These are phyloP conservation scores for Simmondsia chinensis DNA, from an alignment of 148 eudicot genomes.

Conservation along the genomic window DNA sequence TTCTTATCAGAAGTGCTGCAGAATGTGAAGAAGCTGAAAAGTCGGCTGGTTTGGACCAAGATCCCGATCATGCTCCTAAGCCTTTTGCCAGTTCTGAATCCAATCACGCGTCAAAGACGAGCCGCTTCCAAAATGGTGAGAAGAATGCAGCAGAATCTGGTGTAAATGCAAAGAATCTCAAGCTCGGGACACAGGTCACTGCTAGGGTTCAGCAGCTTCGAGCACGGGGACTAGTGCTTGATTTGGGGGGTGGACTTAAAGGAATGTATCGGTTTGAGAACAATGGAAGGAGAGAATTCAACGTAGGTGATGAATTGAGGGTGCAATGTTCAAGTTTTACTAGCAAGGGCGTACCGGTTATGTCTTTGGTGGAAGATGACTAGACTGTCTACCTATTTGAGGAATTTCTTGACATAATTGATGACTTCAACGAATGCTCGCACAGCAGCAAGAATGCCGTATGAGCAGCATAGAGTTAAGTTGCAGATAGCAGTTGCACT, in stretches of 20 bases:
- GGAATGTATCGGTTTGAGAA: slow-evolving; percentile 85
- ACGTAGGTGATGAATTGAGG: slow-evolving; percentile 52
- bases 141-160: slow-evolving; percentile 10
- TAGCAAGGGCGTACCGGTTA: slow-evolving; percentile 70
- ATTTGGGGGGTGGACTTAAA: slow-evolving; percentile 68
- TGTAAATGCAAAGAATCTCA: slow-evolving; percentile 40
- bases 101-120: not conserved
- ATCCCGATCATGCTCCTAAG: slow-evolving; percentile 16
- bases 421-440: no score
- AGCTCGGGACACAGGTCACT: slow-evolving; percentile 48
- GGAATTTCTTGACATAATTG: no score
- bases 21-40: slow-evolving; percentile 67
- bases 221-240: slow-evolving; percentile 79
- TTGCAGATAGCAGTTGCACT: no score
- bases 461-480: no score
- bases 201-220: slow-evolving; percentile 85
- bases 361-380: slow-evolving; percentile 39
- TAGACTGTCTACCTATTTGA: no score
- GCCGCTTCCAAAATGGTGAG: slow-evolving; percentile 3
- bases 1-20: slow-evolving; percentile 55
- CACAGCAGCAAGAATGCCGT: no score
- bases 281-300: slow-evolving; percentile 27
- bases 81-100: slow-evolving; percentile 8
- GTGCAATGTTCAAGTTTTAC: slow-evolving; percentile 67
- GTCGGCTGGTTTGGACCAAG: slow-evolving; percentile 22